Evolutionary conservation across 2,329 filamentous ascomycete species (phyloP).

Genomic region (Fusarium annulatum): DNA sequence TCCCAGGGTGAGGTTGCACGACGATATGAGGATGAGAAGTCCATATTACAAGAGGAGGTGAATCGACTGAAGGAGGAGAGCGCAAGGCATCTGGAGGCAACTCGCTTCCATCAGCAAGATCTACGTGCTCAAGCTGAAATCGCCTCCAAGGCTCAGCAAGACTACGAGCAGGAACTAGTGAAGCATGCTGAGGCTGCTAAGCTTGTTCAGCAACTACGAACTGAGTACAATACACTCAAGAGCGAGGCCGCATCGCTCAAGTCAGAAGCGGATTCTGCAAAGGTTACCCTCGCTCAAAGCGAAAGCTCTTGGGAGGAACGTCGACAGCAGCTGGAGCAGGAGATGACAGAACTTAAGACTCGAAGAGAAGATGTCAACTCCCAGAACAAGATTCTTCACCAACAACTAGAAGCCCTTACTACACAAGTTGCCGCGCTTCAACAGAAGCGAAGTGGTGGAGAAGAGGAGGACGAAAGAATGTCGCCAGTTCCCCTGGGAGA

Average conservation of each 20-base stretch:
- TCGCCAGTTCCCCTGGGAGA: conserved; percentile 64
- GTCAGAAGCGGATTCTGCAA: conserved; percentile 87
- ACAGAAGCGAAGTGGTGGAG: conserved; percentile 72
- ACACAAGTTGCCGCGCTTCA: conserved; percentile 83
- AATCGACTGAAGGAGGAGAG: conserved; percentile 84
- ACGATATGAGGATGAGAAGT: conserved; percentile 84
- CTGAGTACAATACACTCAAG: conserved; percentile 84
- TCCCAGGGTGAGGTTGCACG: conserved; percentile 79
- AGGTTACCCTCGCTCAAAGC: conserved; percentile 79
- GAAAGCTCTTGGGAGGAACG: conserved; percentile 91
- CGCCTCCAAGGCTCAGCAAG: conserved; percentile 90
- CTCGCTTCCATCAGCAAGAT: conserved; percentile 89
- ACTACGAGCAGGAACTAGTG: conserved; percentile 93
- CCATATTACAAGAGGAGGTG: conserved; percentile 81
- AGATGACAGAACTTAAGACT: conserved; percentile 81
- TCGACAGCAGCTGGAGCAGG: conserved; percentile 82
- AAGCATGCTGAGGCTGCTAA: conserved; percentile 97
- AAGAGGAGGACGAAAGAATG: conserved; percentile 64
- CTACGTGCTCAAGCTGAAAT: conserved; percentile 94
- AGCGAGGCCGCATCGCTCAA: conserved; percentile 79
- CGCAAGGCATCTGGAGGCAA: conserved; percentile 80
- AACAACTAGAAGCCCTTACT: conserved; percentile 86
- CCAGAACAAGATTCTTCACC: conserved; percentile 90
- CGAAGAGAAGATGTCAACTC: conserved; percentile 85
- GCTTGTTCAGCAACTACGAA: conserved; percentile 79